Percentiles rank a stretch among this genome's conserved stretches.
phyloP scores from a whole-genome alignment of 805 yeast species.

The Starmerella floricola region DNA sequence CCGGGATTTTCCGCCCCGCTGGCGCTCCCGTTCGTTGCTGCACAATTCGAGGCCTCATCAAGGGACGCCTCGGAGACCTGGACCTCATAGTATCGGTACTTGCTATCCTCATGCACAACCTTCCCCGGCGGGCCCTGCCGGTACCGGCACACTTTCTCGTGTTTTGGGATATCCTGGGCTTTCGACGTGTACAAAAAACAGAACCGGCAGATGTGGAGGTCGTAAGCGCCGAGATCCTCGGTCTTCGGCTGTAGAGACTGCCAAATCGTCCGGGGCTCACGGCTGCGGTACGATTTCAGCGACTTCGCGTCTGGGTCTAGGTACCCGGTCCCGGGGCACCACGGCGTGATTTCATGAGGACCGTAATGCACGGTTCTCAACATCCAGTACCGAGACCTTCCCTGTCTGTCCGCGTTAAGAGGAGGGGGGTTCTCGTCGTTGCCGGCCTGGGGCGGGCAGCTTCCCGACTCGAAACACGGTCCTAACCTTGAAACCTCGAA shows the following conservation, averaged over 20 bases:
- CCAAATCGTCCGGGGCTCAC: slow-evolving; percentile 21
- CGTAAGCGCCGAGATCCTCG: slow-evolving; percentile 29
- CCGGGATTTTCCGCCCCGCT: no score
- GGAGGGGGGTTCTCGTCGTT: no score
- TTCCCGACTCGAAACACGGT: not conserved
- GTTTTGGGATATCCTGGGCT: slow-evolving; percentile 37
- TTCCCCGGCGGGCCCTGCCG: slow-evolving; percentile 43
- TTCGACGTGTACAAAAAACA: slow-evolving; percentile 72
- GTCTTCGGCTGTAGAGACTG: slow-evolving; percentile 30
- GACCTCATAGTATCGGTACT: slow-evolving; percentile 49
- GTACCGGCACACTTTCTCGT: slow-evolving; percentile 29
- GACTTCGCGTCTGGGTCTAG: slow-evolving; percentile 35
- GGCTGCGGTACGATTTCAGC: slow-evolving; percentile 21
- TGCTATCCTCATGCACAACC: slow-evolving; percentile 50
- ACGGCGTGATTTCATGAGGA: slow-evolving; percentile 52
- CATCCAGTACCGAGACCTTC: slow-evolving; percentile 30
- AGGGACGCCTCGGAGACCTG: slow-evolving; percentile 53
- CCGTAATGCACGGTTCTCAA: slow-evolving; percentile 59
- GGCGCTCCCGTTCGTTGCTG: no score
- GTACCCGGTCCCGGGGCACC: slow-evolving; percentile 82
- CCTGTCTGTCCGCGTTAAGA: no score
- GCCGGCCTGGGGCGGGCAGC: no score
- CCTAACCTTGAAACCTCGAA: not conserved
- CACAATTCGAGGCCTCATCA: no score
- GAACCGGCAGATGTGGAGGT: slow-evolving; percentile 57